Evolutionary conservation across 2,329 filamentous ascomycete species (phyloP).

Genomic region (Ceratocystis variospora): DNA sequence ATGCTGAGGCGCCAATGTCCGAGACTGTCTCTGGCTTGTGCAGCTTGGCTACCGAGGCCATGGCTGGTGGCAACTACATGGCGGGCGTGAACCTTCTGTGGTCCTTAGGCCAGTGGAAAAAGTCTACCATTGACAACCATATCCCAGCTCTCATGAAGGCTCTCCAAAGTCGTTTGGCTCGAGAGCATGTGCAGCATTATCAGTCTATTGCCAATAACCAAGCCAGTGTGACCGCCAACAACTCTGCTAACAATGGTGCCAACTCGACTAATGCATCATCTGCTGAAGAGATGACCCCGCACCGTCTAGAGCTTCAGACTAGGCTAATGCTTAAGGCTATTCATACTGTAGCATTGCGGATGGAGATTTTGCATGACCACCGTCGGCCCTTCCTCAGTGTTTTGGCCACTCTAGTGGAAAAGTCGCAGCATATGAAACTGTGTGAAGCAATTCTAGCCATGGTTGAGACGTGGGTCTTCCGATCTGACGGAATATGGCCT

Average conservation of each 20-base stretch:
- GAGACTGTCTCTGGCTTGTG: constrained; percentile 80
- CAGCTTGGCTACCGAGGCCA: constrained; percentile 71
- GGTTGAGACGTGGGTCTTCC: constrained; percentile 93
- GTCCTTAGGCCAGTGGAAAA: constrained; percentile 75
- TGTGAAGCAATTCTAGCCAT: constrained; percentile 88
- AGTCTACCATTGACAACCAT: constrained; percentile 78
- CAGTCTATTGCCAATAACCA: constrained; percentile 42
- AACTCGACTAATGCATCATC: neutral
- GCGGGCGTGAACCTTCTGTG: constrained; percentile 87
- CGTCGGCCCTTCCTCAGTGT: constrained; percentile 89
- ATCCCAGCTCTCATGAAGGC: constrained; percentile 83
- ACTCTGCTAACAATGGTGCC: constrained; percentile 32
- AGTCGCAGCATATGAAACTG: constrained; percentile 72
- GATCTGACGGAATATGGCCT: constrained; percentile 85
- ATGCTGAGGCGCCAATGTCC: constrained; percentile 65
- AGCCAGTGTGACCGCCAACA: constrained; percentile 30
- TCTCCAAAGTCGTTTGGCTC: constrained; percentile 77
- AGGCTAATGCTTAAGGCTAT: constrained; percentile 89
- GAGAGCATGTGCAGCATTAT: constrained; percentile 79
- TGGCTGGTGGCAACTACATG: constrained; percentile 67
- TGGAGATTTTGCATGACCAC: constrained; percentile 84
- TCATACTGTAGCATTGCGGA: constrained; percentile 78
- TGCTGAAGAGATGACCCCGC: constrained; percentile 47
- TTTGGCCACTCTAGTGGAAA: constrained; percentile 85
- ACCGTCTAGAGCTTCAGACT: constrained; percentile 79